Conservation (phyloP, 2,329 filamentous ascomycete species). For the Leptoxyphium fumago region DNA sequence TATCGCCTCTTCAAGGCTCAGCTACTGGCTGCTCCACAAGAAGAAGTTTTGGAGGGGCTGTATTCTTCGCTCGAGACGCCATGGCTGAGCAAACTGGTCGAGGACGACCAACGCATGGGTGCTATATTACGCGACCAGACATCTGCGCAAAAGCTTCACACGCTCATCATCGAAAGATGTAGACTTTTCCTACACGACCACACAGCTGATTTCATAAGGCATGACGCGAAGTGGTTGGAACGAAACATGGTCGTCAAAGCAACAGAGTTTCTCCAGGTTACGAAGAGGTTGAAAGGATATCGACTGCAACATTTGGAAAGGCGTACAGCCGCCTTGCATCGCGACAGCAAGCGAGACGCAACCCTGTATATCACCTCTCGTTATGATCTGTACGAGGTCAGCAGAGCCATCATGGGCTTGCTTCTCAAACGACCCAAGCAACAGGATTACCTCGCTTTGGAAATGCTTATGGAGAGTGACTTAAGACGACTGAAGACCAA, state of each 20-base stretch:
- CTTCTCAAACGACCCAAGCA: constrained; percentile 72
- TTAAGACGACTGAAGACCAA: constrained; percentile 68
- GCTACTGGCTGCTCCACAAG: constrained; percentile 76
- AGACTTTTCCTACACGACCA: constrained; percentile 84
- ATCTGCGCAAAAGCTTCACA: constrained; percentile 54
- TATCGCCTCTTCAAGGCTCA: constrained; percentile 78
- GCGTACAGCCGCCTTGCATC: constrained; percentile 55
- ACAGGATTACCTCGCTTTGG: constrained; percentile 78
- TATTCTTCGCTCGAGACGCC: constrained; percentile 70
- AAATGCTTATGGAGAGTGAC: constrained; percentile 77
- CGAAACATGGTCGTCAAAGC: constrained; percentile 65
- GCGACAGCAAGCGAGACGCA: constrained; percentile 39
- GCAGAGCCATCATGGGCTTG: constrained; percentile 68
- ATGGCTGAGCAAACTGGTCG: constrained; percentile 60
- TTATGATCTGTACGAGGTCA: constrained; percentile 83
- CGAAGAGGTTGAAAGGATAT: constrained; percentile 59
- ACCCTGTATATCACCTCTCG: constrained; percentile 64
- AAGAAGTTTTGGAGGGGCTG: constrained; percentile 72
- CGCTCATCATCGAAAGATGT: constrained; percentile 72
- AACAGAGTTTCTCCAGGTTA: constrained; percentile 64
- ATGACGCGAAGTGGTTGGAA: constrained; percentile 82
- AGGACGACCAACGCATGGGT: constrained; percentile 63
- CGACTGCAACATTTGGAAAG: constrained; percentile 58
- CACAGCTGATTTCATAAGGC: constrained; percentile 60
- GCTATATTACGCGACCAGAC: constrained; percentile 50